Evolutionary conservation across 2,329 filamentous ascomycete species (phyloP).

Genomic region (Xylariaceae sp.): DNA sequence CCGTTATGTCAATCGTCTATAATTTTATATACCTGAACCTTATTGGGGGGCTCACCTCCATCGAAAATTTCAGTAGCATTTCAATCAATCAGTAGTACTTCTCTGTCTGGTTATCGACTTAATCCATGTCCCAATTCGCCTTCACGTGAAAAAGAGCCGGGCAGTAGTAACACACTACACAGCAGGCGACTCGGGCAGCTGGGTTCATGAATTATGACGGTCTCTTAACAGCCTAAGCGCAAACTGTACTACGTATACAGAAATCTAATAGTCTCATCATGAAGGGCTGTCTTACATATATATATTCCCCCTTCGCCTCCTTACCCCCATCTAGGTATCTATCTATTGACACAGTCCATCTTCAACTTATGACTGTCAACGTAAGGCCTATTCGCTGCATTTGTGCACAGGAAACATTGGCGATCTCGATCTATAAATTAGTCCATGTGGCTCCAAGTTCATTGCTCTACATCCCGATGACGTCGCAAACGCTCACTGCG

Average conservation of each 20-base stretch:
- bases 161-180: background rate
- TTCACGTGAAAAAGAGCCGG: background rate
- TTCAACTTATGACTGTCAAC: too few relatives aligned
- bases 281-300: background rate
- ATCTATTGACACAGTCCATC: too few relatives aligned
- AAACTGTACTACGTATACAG: background rate
- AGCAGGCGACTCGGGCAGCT: background rate
- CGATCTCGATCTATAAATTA: background rate
- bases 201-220: background rate
- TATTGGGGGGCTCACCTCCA: slow-evolving; percentile 13
- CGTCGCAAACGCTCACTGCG: background rate
- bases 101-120: background rate
- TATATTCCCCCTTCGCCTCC: too few relatives aligned
- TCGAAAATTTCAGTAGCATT: slow-evolving; percentile 2
- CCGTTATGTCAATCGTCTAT: slow-evolving; percentile 16
- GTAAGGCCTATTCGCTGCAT: background rate
- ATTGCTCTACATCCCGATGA: background rate
- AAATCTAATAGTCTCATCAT: background rate
- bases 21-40: slow-evolving; percentile 23
- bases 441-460: background rate
- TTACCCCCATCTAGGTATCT: background rate
- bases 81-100: slow-evolving; percentile 2
- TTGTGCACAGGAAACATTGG: background rate
- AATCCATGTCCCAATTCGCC: background rate
- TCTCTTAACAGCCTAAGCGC: background rate